phyloP scores from a whole-genome alignment of 2,329 filamentous ascomycete species.

The Fusarium nanum region DNA sequence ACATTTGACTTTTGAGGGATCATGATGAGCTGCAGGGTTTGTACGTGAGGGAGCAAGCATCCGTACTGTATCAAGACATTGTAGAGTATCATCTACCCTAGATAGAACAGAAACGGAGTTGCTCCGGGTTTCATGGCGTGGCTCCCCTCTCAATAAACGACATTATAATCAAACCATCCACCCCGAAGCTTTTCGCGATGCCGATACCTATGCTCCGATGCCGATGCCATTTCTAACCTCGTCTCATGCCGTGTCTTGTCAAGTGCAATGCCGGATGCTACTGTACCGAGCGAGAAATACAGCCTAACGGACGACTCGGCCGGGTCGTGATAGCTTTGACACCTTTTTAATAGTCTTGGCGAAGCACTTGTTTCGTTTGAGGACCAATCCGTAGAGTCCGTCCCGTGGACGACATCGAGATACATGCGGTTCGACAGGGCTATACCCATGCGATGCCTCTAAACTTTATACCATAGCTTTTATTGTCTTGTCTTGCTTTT shows the following conservation, averaged over 20 bases:
- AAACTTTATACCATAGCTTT: conserved; percentile 5
- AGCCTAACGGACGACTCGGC: conserved; percentile 3
- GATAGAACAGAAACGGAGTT: conserved; percentile 14
- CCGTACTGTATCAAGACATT: not conserved
- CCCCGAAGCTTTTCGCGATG: conserved; percentile 9
- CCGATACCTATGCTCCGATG: conserved; percentile 23
- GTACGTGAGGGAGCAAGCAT: not conserved
- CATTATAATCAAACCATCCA: not conserved
- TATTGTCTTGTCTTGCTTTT: conserved; percentile 13
- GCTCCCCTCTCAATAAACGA: not conserved
- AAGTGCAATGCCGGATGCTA: conserved; percentile 9
- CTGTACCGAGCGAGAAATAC: not conserved
- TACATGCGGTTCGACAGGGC: not conserved
- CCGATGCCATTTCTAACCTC: conserved; percentile 8
- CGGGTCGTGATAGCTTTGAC: conserved; percentile 3
- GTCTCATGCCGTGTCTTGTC: conserved; percentile 7
- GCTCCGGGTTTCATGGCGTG: conserved; percentile 12
- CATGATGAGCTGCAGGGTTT: conserved; percentile 20
- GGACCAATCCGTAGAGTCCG: conserved; percentile 12
- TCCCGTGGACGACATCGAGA: conserved; percentile 31
- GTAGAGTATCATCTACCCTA: not conserved
- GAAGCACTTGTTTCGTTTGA: not conserved
- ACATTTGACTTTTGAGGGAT: not conserved
- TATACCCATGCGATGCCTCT: not conserved
- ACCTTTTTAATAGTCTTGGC: conserved; percentile 22